Evolutionary conservation across 2,329 filamentous ascomycete genomes (phyloP).

Genomic region (Botryosphaeria dothidea): DNA sequence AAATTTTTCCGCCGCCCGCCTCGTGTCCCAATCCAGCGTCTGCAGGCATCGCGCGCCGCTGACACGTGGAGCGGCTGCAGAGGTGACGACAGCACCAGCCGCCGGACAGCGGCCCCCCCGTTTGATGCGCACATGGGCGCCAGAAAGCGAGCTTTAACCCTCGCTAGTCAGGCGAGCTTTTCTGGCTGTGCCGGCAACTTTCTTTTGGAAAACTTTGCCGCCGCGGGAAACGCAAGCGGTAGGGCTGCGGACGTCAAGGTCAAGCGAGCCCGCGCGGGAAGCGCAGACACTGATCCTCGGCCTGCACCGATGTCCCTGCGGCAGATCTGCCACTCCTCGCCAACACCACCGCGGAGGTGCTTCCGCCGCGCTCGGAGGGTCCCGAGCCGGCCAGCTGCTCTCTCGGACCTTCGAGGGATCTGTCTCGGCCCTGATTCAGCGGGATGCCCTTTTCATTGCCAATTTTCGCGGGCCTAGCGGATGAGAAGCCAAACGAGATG

Average conservation of each 20-base stretch:
- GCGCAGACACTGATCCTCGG: conserved; percentile 16
- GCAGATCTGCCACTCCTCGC: conserved; percentile 6
- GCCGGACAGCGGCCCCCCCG: background rate
- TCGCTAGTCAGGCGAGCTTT: background rate
- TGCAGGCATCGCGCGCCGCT: background rate
- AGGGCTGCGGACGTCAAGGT: conserved; percentile 3
- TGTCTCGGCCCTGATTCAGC: conserved; percentile 9
- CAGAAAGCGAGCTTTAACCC: background rate
- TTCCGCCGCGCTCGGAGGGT: background rate
- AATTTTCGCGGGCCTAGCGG: background rate
- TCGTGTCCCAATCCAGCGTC: background rate
- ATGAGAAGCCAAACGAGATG: background rate
- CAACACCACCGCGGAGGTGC: background rate
- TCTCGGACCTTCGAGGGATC: background rate
- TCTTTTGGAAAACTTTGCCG: conserved; percentile 3
- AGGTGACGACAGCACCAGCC: conserved; percentile 9
- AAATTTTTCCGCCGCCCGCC: background rate
- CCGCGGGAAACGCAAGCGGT: conserved; percentile 3
- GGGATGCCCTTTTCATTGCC: background rate
- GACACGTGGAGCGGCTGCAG: conserved; percentile 7
- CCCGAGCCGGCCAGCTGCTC: background rate
- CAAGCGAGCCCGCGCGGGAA: conserved; percentile 14
- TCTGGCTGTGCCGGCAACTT: background rate
- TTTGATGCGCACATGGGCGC: background rate
- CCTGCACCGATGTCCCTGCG: conserved; percentile 6